A percentile compares a stretch with the other conserved stretches of the same genome.
phyloP scores from a whole-genome alignment of 345 rosid species.

The Camelina sativa region DNA sequence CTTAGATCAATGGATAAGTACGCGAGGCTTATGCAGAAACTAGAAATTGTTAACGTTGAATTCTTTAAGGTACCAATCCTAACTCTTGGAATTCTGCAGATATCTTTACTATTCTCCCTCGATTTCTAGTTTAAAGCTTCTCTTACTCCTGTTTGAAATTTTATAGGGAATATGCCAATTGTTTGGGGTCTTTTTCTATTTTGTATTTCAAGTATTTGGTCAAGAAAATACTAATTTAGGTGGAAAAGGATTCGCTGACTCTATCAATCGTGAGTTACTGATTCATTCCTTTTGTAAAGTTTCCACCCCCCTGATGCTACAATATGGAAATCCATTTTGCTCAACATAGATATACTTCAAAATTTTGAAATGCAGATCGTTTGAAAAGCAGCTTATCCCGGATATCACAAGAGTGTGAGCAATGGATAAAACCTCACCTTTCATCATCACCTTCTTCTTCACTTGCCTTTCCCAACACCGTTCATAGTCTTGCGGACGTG shows the following conservation, averaged over 20 bases:
- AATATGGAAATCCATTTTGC: conserved; percentile 29
- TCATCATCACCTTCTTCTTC: conserved; percentile 58
- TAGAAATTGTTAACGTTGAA: conserved; percentile 88
- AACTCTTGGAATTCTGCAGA: conserved; percentile 12
- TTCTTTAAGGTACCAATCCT: conserved; percentile 75
- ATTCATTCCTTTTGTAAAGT: conserved; percentile 11
- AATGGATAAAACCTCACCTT: conserved; percentile 77
- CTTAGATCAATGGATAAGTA: conserved; percentile 96
- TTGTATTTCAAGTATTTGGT: conserved; percentile 78
- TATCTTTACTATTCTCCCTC: conserved; percentile 31
- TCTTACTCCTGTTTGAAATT: conserved; percentile 64
- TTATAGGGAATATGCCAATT: conserved; percentile 98
- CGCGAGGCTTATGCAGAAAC: conserved; percentile 98
- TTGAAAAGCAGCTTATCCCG: conserved; percentile 64
- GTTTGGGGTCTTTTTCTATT: conserved; percentile 81
- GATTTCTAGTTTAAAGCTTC: conserved; percentile 44
- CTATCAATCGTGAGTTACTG: conserved; percentile 71
- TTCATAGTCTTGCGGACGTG: conserved; percentile 62
- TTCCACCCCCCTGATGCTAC: conserved; percentile 24
- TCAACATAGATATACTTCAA: conserved; percentile 12
- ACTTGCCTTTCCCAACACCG: conserved; percentile 50
- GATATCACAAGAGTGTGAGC: conserved; percentile 93
- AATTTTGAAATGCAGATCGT: conserved; percentile 58
- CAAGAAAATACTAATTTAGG: conserved; percentile 59
- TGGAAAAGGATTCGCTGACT: conserved; percentile 61